A percentile compares a stretch with the other conserved stretches of the same genome.
phyloP scores from a whole-genome alignment of 768 basidiomycete genomes.

The Tylopilus sp. region DNA sequence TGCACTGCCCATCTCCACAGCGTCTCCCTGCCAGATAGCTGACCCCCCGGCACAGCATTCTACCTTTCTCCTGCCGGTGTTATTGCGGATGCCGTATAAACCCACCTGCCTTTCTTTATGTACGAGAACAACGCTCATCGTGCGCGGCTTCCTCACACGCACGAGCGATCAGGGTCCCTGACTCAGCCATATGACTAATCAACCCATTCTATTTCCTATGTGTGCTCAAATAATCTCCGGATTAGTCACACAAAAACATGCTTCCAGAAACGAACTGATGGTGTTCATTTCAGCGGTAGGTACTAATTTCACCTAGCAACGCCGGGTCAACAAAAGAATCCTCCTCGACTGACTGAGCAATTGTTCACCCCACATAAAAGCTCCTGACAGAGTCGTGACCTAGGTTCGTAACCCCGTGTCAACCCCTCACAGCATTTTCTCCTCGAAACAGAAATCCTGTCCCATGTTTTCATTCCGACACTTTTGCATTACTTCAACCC shows the following conservation, averaged over 20 bases:
- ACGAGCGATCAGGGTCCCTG: slow-evolving; percentile 18
- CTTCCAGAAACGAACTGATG: slow-evolving; percentile 12
- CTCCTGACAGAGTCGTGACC: neutral
- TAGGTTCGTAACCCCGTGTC: slow-evolving; percentile 20
- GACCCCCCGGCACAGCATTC: slow-evolving; percentile 3
- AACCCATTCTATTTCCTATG: slow-evolving; percentile 2
- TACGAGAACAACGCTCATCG: slow-evolving; percentile 10
- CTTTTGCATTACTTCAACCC: slow-evolving; percentile 18
- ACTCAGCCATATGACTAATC: slow-evolving; percentile 1
- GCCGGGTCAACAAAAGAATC: neutral
- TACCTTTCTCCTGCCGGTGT: slow-evolving; percentile 7
- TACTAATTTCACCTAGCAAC: slow-evolving; percentile 4
- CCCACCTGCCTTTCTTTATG: slow-evolving; percentile 1
- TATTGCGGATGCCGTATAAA: slow-evolving; percentile 20
- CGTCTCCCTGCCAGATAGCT: neutral
- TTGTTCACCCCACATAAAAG: neutral
- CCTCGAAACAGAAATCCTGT: slow-evolving; percentile 13
- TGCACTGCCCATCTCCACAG: slow-evolving; percentile 19
- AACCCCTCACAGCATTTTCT: slow-evolving; percentile 16
- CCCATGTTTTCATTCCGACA: slow-evolving; percentile 12
- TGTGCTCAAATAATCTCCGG: neutral
- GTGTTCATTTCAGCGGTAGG: neutral
- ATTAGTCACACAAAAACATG: neutral
- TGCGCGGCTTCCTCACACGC: slow-evolving; percentile 6
- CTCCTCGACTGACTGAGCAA: neutral